Percentiles rank a stretch among this genome's conserved stretches.
Evolutionary conservation across 768 basidiomycete genomes (phyloP).

Genomic region (Lactifluus pinguis): DNA sequence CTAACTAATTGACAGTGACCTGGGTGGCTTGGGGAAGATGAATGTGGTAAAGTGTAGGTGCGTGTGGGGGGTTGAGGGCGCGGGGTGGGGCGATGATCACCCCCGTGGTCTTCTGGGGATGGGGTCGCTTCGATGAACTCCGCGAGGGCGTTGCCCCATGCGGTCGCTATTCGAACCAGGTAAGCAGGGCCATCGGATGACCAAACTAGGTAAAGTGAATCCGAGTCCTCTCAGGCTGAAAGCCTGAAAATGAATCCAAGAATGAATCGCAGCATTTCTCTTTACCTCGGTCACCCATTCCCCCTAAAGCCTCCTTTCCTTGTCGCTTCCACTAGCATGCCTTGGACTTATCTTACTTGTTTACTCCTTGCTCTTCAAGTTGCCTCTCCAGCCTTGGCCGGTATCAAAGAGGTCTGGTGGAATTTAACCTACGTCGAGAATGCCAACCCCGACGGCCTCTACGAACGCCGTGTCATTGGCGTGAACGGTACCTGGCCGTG

Average conservation of each 20-base stretch:
- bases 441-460: constrained; percentile 80
- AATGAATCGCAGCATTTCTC: too few species aligned
- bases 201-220: too few species aligned
- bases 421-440: constrained; percentile 77
- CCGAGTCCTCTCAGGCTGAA: neutral
- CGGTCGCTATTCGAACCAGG: neutral
- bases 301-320: neutral
- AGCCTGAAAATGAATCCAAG: too few species aligned
- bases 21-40: too few species aligned
- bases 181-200: neutral
- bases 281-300: neutral
- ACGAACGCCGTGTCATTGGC: constrained; percentile 68
- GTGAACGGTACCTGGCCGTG: constrained; percentile 94
- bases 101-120: too few species aligned
- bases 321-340: constrained; percentile 1
- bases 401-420: constrained; percentile 76
- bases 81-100: too few species aligned
- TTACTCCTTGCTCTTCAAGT: constrained; percentile 23
- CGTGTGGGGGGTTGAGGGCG: too few species aligned
- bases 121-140: neutral
- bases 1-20: too few species aligned
- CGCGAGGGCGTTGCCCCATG: too few species aligned
- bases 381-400: constrained; percentile 41
- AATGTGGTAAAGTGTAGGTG: too few species aligned
- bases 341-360: constrained; percentile 3